A percentile compares a stretch with the other conserved stretches of the same genome.
Conservation (phyloP, 1,284 basidiomycete genomes). For the Ganoderma boninense region DNA sequence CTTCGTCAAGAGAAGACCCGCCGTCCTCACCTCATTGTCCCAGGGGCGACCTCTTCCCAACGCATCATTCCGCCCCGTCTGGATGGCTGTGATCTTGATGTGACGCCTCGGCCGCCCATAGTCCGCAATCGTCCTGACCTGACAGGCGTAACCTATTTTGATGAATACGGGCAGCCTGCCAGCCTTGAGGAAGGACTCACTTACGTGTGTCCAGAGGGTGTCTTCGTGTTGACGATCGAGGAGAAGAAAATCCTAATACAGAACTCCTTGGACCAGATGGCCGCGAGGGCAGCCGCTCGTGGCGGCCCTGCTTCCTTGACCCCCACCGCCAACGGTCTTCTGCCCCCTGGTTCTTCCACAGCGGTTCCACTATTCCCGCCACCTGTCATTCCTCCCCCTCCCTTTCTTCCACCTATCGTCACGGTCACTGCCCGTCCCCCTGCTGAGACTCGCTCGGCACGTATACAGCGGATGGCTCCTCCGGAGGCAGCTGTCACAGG, state of each 20-base stretch:
- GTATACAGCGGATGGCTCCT: conserved; percentile 7
- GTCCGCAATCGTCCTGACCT: background rate
- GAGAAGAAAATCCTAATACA: background rate
- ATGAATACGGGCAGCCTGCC: conserved; percentile 6
- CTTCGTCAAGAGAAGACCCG: conserved; percentile 30
- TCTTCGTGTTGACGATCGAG: background rate
- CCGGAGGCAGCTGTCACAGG: conserved; percentile 9
- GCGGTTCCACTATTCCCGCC: background rate
- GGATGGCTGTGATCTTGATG: conserved; percentile 16
- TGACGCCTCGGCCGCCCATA: conserved; percentile 21
- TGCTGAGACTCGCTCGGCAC: conserved; percentile 18
- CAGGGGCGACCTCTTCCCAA: conserved; percentile 34
- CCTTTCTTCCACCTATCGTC: background rate
- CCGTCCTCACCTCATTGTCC: conserved; percentile 34
- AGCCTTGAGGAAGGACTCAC: background rate
- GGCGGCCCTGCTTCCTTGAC: conserved; percentile 1
- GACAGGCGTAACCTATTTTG: background rate
- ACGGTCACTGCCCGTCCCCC: conserved; percentile 12
- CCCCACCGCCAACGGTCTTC: background rate
- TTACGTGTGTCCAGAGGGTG: conserved; percentile 1
- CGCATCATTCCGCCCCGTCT: conserved; percentile 31
- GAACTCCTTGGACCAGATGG: background rate
- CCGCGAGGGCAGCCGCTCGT: background rate
- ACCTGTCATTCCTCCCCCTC: background rate
- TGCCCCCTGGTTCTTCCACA: background rate